These are phyloP conservation scores for Pseudogymnoascus sp. DNA, from an alignment of 2,329 filamentous ascomycete species.

Conservation along the genomic window DNA sequence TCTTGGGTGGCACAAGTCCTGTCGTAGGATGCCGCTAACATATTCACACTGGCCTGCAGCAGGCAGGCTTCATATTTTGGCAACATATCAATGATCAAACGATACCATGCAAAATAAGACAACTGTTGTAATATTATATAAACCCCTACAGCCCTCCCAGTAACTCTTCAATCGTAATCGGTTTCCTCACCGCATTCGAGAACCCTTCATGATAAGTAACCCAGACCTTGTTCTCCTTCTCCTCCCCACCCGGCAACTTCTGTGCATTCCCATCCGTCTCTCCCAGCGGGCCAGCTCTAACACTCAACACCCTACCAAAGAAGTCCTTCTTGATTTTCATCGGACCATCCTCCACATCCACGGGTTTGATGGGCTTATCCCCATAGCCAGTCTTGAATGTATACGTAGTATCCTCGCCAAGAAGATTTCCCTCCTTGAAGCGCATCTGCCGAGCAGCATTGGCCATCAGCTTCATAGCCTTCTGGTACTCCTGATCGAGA, in stretches of 20 bases:
- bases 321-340: constrained; percentile 65
- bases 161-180: constrained; percentile 73
- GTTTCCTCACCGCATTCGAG: constrained; percentile 87
- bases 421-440: constrained; percentile 45
- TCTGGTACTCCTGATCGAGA: constrained; percentile 80
- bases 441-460: constrained; percentile 59
- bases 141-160: constrained; percentile 53
- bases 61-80: neutral
- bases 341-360: constrained; percentile 15
- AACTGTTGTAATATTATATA: neutral
- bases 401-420: constrained; percentile 28
- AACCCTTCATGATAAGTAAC: constrained; percentile 84
- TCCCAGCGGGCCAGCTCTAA: constrained; percentile 34
- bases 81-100: neutral
- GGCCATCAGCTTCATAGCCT: constrained; percentile 60
- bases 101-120: neutral
- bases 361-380: constrained; percentile 22
- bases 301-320: constrained; percentile 65
- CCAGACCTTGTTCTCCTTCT: constrained; percentile 61
- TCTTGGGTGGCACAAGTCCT: neutral
- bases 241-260: constrained; percentile 55
- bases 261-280: constrained; percentile 37
- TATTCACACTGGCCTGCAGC: neutral
- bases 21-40: neutral
- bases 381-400: constrained; percentile 12